A percentile compares a stretch with the other conserved stretches of the same genome.
phyloP scores from a whole-genome alignment of 257 asterid species.

The Fraxinus cuspidata region DNA sequence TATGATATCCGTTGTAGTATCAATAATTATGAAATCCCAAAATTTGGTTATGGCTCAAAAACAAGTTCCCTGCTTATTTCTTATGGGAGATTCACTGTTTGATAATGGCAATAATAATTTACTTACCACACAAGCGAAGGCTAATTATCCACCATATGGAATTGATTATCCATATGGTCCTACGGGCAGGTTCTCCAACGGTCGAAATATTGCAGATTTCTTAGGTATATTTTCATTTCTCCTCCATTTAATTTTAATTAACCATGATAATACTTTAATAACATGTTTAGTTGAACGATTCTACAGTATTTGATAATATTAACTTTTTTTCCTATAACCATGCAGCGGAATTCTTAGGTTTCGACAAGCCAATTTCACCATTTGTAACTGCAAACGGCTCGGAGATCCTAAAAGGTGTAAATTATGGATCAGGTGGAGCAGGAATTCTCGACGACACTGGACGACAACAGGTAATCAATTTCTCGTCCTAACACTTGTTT shows the following conservation, averaged over 20 bases:
- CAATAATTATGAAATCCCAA: background rate
- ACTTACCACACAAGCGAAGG: slow-evolving; percentile 41
- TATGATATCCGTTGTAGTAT: slow-evolving; percentile 6
- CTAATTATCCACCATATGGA: slow-evolving; percentile 58
- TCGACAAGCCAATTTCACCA: slow-evolving; percentile 41
- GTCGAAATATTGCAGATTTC: slow-evolving; percentile 37
- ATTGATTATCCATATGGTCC: slow-evolving; percentile 53
- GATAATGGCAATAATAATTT: slow-evolving; percentile 66
- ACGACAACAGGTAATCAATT: background rate
- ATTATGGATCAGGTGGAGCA: slow-evolving; percentile 66
- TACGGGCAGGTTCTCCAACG: slow-evolving; percentile 58
- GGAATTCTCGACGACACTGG: slow-evolving; percentile 62
- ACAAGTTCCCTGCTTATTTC: slow-evolving; percentile 49
- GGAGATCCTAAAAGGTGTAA: slow-evolving; percentile 44
- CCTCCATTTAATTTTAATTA: too few species aligned
- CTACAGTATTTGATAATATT: too few species aligned
- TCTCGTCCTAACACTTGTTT: too few species aligned
- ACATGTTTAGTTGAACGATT: background rate
- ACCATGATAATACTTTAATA: too few species aligned
- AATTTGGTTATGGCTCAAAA: slow-evolving; percentile 24
- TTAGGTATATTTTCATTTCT: slow-evolving; percentile 22
- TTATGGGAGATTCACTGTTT: slow-evolving; percentile 54
- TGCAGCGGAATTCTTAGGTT: slow-evolving; percentile 41
- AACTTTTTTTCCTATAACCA: background rate
- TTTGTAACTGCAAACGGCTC: slow-evolving; percentile 35